A percentile compares a stretch with the other conserved stretches of the same genome.
Evolutionary conservation across 192 early-diverging fungal genomes (phyloP).

Genomic region (Umbelopsis sp.): DNA sequence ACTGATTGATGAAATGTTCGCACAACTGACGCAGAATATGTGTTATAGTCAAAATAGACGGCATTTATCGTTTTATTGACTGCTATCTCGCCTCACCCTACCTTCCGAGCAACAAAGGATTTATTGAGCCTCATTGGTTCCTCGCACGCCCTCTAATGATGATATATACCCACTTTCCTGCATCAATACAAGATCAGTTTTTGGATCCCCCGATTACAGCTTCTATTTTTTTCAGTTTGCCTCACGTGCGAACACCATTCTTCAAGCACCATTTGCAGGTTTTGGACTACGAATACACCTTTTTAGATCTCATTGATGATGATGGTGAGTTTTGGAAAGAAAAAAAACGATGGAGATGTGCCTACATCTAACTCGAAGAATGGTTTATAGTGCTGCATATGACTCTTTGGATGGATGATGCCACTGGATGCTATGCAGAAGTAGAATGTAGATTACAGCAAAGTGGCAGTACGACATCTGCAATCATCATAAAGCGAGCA

Average conservation of each 20-base stretch:
- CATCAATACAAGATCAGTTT: slow-evolving; percentile 44
- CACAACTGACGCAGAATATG: background rate
- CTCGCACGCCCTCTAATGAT: slow-evolving; percentile 38
- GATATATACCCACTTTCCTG: slow-evolving; percentile 38
- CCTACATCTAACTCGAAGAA: background rate
- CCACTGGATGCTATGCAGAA: slow-evolving; percentile 17
- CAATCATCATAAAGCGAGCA: slow-evolving; percentile 18
- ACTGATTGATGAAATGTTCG: background rate
- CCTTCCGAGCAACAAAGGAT: slow-evolving; percentile 38
- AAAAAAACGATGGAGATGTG: no score
- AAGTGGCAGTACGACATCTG: slow-evolving; percentile 17
- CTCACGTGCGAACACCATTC: slow-evolving; percentile 49
- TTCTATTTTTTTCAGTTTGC: slow-evolving; percentile 42
- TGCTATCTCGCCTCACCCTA: slow-evolving; percentile 45
- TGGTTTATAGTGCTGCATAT: slow-evolving; percentile 24
- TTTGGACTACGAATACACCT: slow-evolving; percentile 32
- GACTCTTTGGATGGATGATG: background rate
- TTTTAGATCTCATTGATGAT: slow-evolving; percentile 37
- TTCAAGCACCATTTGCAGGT: slow-evolving; percentile 45
- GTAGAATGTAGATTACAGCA: slow-evolving; percentile 15
- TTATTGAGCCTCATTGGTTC: slow-evolving; percentile 41
- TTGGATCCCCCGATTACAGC: slow-evolving; percentile 41
- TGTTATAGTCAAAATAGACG: slow-evolving; percentile 40
- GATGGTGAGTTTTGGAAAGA: slow-evolving; percentile 26
- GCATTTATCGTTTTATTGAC: slow-evolving; percentile 46